Evolutionary conservation across 257 asterid species (phyloP).

Genomic region (Fraxinus cuspidata): DNA sequence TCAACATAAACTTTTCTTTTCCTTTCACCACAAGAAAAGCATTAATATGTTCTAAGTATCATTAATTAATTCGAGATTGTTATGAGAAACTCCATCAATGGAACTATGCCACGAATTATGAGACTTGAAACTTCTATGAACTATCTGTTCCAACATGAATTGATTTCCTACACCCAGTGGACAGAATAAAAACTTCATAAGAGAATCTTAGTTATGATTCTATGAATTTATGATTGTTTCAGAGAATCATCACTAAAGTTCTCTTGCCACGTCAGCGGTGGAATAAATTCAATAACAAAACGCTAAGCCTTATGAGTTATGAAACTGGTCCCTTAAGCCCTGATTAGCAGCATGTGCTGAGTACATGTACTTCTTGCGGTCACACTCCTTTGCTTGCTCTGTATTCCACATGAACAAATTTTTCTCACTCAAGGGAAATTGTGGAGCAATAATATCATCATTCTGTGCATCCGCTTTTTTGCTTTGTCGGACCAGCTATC

Average conservation of each 20-base stretch:
- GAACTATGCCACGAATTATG: not conserved
- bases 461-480: not conserved
- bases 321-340: slow-evolving; percentile 14
- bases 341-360: not conserved
- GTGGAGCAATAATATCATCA: not conserved
- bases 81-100: not conserved
- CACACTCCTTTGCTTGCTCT: not conserved
- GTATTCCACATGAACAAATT: not conserved
- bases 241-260: no score
- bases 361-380: not conserved
- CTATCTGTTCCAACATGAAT: no score
- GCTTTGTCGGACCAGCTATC: not conserved
- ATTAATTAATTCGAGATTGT: no score
- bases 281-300: not conserved
- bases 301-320: not conserved
- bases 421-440: not conserved
- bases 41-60: not conserved
- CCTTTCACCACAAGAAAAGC: not conserved
- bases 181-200: no score
- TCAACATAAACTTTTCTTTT: not conserved
- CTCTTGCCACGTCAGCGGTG: no score
- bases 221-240: no score
- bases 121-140: not conserved
- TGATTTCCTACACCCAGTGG: no score
- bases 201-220: no score